Evolutionary conservation across 306 rosid genomes (phyloP).

Genomic region (Corylus avellana): DNA sequence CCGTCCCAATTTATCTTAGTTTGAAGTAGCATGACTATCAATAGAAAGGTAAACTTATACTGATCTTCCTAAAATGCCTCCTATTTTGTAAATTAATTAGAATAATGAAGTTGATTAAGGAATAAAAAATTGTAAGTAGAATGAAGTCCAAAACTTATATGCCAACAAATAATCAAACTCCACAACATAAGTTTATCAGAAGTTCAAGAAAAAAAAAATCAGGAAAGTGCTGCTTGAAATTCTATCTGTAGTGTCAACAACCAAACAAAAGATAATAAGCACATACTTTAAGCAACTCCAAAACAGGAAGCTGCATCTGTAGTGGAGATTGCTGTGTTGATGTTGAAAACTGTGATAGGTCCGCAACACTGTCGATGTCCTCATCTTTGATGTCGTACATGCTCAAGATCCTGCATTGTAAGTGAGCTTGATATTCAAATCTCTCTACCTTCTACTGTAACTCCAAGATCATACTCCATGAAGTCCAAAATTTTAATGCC

Average conservation of each 20-base stretch:
- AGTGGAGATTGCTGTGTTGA: conserved; percentile 64
- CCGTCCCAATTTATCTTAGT: neutral
- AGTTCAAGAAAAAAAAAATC: neutral
- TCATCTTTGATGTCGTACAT: conserved; percentile 81
- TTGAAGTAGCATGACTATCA: neutral
- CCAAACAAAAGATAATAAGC: conserved; percentile 11
- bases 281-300: conserved; percentile 87
- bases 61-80: neutral
- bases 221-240: neutral
- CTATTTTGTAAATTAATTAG: no score
- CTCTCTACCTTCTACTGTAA: conserved; percentile 16
- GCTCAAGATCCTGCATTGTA: conserved; percentile 70
- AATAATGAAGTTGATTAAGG: neutral
- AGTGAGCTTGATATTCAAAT: conserved; percentile 11
- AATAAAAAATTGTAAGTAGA: neutral
- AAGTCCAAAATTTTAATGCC: conserved; percentile 4
- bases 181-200: neutral
- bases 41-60: neutral
- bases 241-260: conserved; percentile 1
- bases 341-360: conserved; percentile 63
- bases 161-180: neutral
- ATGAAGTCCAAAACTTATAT: neutral
- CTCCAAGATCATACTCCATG: conserved; percentile 4
- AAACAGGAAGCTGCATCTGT: conserved; percentile 79
- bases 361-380: conserved; percentile 68